A percentile compares a stretch with the other conserved stretches of the same genome.
These are phyloP conservation scores for Macrophomina phaseolina DNA, from an alignment of 2,329 filamentous ascomycete species.

Conservation along the genomic window DNA sequence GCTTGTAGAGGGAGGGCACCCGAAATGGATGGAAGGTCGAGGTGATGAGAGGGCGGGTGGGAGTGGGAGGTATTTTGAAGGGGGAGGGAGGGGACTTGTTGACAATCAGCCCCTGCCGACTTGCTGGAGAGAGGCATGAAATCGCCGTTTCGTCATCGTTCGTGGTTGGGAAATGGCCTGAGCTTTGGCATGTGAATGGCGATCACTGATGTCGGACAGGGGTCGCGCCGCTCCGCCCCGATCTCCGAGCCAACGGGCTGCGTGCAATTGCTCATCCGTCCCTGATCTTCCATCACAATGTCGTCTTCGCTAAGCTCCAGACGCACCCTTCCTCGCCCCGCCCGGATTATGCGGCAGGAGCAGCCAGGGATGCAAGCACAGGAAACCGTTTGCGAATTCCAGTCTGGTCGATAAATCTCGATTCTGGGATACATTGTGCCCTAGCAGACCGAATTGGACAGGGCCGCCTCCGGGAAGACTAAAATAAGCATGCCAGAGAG, in stretches of 20 bases:
- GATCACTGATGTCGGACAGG: constrained; percentile 17
- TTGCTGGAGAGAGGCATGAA: background rate
- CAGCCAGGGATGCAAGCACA: background rate
- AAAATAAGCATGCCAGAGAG: constrained; percentile 4
- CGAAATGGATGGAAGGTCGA: background rate
- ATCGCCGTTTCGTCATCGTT: constrained; percentile 2
- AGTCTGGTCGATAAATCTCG: background rate
- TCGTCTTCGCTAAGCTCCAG: background rate
- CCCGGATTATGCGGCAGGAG: no score
- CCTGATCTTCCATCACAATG: background rate
- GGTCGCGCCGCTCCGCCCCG: constrained; percentile 16
- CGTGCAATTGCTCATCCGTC: constrained; percentile 14
- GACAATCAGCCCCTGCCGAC: background rate
- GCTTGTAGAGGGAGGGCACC: background rate
- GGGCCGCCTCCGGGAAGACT: background rate
- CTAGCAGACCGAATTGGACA: background rate
- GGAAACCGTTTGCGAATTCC: background rate
- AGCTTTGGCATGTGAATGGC: constrained; percentile 20
- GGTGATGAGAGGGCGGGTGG: background rate
- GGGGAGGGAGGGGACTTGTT: background rate
- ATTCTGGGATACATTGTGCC: background rate
- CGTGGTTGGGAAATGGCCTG: constrained; percentile 2
- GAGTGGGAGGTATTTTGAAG: background rate
- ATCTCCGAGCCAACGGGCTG: constrained; percentile 10
- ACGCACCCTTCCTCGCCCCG: background rate